phyloP scores from a whole-genome alignment of 129 eudicot genomes.

The Rutidosis leptorrhynchoides region DNA sequence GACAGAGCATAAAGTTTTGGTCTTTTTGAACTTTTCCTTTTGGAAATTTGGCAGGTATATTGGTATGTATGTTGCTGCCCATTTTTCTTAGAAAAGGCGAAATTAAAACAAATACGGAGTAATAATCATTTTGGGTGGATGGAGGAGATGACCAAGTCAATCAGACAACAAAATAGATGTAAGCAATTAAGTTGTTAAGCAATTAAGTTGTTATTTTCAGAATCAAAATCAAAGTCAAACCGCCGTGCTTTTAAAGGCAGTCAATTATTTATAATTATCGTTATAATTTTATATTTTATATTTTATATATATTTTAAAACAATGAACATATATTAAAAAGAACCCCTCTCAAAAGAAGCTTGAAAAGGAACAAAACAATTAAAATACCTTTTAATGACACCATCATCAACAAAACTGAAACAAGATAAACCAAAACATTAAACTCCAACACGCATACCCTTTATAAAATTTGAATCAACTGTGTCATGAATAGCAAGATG shows the following conservation, averaged over 20 bases:
- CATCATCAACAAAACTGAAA: no score
- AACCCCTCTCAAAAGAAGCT: no score
- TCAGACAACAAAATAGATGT: not conserved
- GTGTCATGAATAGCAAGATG: no score
- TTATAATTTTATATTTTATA: no score
- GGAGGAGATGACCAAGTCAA: constrained; percentile 32
- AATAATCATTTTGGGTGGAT: not conserved
- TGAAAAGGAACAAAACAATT: no score
- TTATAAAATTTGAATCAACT: no score
- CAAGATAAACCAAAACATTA: no score
- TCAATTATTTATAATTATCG: not conserved
- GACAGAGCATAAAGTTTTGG: not conserved
- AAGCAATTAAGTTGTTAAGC: not conserved
- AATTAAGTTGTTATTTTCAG: not conserved
- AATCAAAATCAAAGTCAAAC: constrained; percentile 30
- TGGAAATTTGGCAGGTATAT: constrained; percentile 7
- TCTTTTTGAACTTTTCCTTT: not conserved
- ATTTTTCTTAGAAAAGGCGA: not conserved
- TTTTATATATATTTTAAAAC: no score
- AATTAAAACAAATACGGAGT: not conserved
- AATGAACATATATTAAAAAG: no score
- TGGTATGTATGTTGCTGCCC: not conserved
- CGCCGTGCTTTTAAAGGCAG: constrained; percentile 16
- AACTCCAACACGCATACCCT: no score
- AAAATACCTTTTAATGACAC: no score